Evolutionary conservation across 2,329 filamentous ascomycete species (phyloP), one percentile per base, ranked within the genome.

Genomic region (Metarhizium robertsii): DNA sequence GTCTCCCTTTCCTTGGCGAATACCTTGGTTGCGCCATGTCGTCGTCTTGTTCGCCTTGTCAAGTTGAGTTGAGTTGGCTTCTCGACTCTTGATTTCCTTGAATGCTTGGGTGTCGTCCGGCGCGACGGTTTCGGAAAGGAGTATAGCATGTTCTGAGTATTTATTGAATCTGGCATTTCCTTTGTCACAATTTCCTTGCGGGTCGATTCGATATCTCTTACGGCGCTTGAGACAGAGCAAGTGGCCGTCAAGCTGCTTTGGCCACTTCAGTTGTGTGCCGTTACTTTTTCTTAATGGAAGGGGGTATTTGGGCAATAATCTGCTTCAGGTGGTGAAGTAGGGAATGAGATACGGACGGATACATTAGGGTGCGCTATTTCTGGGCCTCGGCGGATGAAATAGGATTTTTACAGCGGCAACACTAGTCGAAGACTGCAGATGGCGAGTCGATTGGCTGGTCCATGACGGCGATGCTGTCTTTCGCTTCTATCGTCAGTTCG

Each of bases 371-470:
- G 49, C 53, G 38, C 45, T 30, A 64, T 61, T 64, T 58, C 53
- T 52, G 53, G 58, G 55, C 52, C 59, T 58, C 48, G 57, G 60
- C 61, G 63, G 61, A 60, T 62, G 62, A 61, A 61, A 65, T 62
- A 62, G 65, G 66, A 66, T 64, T 64, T 53, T 59, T 59, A 64
- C 56, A 58, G 61, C 61, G 64, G 62, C 58, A 66, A 63, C 68
- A 71, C 71, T 68, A 69, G 70, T 71, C 74, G 73, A 74, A 75
- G 71, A 70, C 72, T 75, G 72, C 71, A 58, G 65, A 64, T 63
- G 62, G 66, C 66, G 67, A 68, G 61, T 66, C 61, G 63, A 64
- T 75, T 78, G 76, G 77, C 76, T 78, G 77, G 77, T 73, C 75
- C 76, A 79, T 73, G 64, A 72, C 64, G 71, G 69, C 63, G 65